Evolutionary conservation across 2,329 filamentous ascomycete genomes (phyloP), one percentile per base, ranked within the genome.

Genomic region (Gyromitra esculenta): DNA sequence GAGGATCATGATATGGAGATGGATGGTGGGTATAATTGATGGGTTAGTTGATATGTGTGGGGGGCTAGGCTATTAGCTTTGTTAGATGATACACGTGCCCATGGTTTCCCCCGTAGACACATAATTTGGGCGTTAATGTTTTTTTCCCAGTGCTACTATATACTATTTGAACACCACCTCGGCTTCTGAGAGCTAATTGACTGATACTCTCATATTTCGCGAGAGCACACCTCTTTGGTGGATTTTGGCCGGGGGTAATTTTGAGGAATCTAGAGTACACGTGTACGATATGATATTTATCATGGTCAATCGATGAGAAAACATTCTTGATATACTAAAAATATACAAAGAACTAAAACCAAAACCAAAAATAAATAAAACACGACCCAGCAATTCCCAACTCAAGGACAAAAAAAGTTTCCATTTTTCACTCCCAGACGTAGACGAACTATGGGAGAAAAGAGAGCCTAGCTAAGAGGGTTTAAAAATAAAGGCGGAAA

Each of bases 1-100:
- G 75, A 79, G 18, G 79, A 77, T 62, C 80, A 56, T 35, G 76
- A 81, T 59, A 80, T 65, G 41, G 67, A 59, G 73, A 57, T 5
- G 13, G 70, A 74, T 18, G 57, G 65, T 54, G 73, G 63, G 72
- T 59, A 75, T 73, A 74, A 77, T 63, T 79, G 73, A 62, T 67
- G 75, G 56, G 4, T 52, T 37, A 43, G 43, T 43, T 59, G 37
- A 54, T 9, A n/a, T 73, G 25, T 35, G 15, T 64, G 43, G 52
- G 35, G 25, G 57, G 43, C n/a, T 64, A 52, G 48, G 18, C 21
- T 41, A 5, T 41, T 13, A 7, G 18, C 11, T 68, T 59, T 8
- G 31, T 11, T 4, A 43, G n/a, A 41, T 43, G 41, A 15, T 35
- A n/a, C 15, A 43, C 13, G 18, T 60, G 37, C 21, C 35, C 5